A percentile compares a stretch with the other conserved stretches of the same genome.
phyloP scores from a whole-genome alignment of 2,329 filamentous ascomycete species.

The Penicillium hesseltinei region DNA sequence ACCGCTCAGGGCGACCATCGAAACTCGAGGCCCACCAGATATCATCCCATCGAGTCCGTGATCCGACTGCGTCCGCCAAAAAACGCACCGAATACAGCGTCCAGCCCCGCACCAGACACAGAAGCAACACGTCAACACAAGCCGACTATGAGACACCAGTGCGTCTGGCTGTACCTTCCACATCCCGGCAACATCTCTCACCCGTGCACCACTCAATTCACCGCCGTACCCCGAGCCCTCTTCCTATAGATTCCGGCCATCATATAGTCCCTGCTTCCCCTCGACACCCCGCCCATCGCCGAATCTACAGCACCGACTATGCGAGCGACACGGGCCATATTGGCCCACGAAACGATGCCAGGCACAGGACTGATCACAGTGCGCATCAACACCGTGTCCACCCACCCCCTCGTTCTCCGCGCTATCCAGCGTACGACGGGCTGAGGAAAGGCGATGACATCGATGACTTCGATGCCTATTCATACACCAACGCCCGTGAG shows the following conservation, averaged over 20 bases:
- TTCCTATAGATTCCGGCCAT: conserved; percentile 32
- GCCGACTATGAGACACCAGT: conserved; percentile 29
- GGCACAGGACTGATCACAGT: conserved; percentile 22
- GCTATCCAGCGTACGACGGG: conserved; percentile 31
- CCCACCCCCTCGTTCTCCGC: conserved; percentile 23
- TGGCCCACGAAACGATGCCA: conserved; percentile 23
- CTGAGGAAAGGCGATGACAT: conserved; percentile 38
- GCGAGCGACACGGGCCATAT: conserved; percentile 37
- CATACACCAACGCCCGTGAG: conserved; percentile 48
- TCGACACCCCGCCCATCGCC: conserved; percentile 29
- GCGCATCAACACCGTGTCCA: conserved; percentile 24
- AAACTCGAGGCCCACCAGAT: conserved; percentile 36
- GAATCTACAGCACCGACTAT: conserved; percentile 36
- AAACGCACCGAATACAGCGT: conserved; percentile 39
- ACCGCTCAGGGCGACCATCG: conserved; percentile 25
- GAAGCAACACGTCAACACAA: conserved; percentile 36
- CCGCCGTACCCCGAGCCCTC: conserved; percentile 34
- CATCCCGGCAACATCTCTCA: conserved; percentile 20
- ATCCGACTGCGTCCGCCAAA: conserved; percentile 32
- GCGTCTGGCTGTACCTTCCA: conserved; percentile 30
- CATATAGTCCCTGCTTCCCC: conserved; percentile 37
- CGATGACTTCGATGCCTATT: conserved; percentile 45
- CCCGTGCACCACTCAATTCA: conserved; percentile 31
- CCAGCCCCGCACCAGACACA: conserved; percentile 31
- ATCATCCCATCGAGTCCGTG: conserved; percentile 34